A percentile compares a stretch with the other conserved stretches of the same genome.
Conservation (phyloP, 306 rosid species). For the Rosa rugosa region DNA sequence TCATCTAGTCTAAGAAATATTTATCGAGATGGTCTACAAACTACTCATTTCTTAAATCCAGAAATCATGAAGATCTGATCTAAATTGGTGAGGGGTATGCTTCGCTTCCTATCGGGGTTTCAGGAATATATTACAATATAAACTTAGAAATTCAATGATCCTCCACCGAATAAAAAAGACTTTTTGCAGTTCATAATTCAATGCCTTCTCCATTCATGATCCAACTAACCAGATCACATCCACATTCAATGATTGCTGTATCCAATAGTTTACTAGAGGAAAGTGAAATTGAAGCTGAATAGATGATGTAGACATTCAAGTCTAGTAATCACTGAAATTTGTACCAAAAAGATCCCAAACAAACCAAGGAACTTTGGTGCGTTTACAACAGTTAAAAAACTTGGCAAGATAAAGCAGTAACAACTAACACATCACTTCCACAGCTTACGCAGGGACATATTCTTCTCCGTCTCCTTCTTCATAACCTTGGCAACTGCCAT, state of each 20-base stretch:
- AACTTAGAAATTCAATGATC: neutral
- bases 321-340: neutral
- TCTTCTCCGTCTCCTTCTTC: slow-evolving; percentile 96
- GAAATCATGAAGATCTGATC: neutral
- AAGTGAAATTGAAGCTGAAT: neutral
- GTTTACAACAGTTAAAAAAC: neutral
- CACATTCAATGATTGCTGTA: neutral
- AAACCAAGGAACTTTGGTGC: slow-evolving; percentile 1
- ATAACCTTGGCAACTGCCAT: slow-evolving; percentile 99
- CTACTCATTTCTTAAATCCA: neutral
- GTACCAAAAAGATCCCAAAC: slow-evolving; percentile 8
- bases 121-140: neutral
- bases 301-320: neutral
- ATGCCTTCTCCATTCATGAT: neutral
- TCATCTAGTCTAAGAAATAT: neutral
- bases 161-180: neutral
- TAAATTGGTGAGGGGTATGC: neutral
- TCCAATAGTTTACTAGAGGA: neutral
- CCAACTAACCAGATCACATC: neutral
- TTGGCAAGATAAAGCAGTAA: neutral
- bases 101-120: neutral
- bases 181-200: neutral
- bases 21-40: neutral
- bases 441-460: slow-evolving; percentile 93
- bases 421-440: slow-evolving; percentile 58